phyloP scores from a whole-genome alignment of 495 filamentous ascomycete species.

The Rhypophila decipiens region DNA sequence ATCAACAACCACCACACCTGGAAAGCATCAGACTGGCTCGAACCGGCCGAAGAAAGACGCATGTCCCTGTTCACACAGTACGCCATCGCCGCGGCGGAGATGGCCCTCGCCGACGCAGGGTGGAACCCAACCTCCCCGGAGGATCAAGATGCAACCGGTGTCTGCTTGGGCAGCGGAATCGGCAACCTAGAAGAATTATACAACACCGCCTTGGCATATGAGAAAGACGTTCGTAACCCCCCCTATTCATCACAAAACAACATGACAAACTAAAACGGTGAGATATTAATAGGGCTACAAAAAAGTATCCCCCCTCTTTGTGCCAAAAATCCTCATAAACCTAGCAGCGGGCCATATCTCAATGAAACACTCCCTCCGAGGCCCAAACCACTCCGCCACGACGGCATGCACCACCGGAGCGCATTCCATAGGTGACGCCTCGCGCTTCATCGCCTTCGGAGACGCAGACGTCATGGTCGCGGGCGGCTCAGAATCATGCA shows the following conservation, averaged over 20 bases:
- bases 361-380: constrained; percentile 85
- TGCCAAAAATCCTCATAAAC: constrained; percentile 89
- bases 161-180: constrained; percentile 94
- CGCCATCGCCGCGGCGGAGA: constrained; percentile 77
- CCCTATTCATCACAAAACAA: background rate
- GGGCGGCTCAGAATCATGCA: constrained; percentile 89
- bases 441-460: constrained; percentile 80
- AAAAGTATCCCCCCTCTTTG: constrained; percentile 88
- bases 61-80: constrained; percentile 94
- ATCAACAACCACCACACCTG: constrained; percentile 37
- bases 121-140: constrained; percentile 62
- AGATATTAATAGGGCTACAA: constrained; percentile 60
- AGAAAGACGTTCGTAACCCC: constrained; percentile 59
- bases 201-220: constrained; percentile 68
- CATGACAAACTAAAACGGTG: background rate
- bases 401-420: constrained; percentile 95
- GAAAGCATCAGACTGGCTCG: constrained; percentile 74
- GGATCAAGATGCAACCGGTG: constrained; percentile 69
- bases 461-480: constrained; percentile 95
- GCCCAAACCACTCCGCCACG: constrained; percentile 84
- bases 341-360: constrained; percentile 90
- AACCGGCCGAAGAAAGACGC: constrained; percentile 62
- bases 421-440: constrained; percentile 88
- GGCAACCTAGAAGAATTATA: constrained; percentile 89
- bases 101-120: constrained; percentile 77